Percentiles rank a stretch among this genome's conserved stretches.
These are phyloP conservation scores for Adenanthera pavonina DNA, from an alignment of 306 rosid species.

Conservation along the genomic window DNA sequence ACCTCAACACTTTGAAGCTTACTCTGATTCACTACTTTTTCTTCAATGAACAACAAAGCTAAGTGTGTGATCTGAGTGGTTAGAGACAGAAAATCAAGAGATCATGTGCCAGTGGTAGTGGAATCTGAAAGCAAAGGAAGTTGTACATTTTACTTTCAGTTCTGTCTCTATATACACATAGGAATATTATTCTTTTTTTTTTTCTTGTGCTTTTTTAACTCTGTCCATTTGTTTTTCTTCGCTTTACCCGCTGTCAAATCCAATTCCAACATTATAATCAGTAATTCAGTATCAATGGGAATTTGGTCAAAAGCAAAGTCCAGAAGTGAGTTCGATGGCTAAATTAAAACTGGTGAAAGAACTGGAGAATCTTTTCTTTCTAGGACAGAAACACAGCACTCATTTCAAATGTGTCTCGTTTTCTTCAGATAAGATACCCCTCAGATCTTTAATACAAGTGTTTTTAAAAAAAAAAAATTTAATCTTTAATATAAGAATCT, in stretches of 20 bases:
- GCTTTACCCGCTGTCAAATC: slow-evolving; percentile 28
- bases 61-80: not conserved
- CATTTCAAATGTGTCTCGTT: slow-evolving; percentile 23
- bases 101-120: slow-evolving; percentile 17
- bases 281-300: slow-evolving; percentile 10
- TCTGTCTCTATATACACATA: not conserved
- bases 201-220: no score
- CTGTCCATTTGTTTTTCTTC: not conserved
- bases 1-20: not conserved
- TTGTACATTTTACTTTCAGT: not conserved
- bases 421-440: not conserved
- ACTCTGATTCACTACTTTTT: not conserved
- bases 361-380: not conserved
- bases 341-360: not conserved
- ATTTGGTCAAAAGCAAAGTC: slow-evolving; percentile 41
- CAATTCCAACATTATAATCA: slow-evolving; percentile 29
- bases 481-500: no score
- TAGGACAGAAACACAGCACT: slow-evolving; percentile 23
- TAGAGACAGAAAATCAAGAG: not conserved
- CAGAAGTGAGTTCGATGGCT: not conserved
- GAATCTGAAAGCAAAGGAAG: slow-evolving; percentile 33
- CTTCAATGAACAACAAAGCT: not conserved
- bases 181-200: not conserved
- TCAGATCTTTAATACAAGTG: no score
- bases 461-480: no score